phyloP scores from a whole-genome alignment of 345 rosid genomes.

The Anastatica hierochuntica region DNA sequence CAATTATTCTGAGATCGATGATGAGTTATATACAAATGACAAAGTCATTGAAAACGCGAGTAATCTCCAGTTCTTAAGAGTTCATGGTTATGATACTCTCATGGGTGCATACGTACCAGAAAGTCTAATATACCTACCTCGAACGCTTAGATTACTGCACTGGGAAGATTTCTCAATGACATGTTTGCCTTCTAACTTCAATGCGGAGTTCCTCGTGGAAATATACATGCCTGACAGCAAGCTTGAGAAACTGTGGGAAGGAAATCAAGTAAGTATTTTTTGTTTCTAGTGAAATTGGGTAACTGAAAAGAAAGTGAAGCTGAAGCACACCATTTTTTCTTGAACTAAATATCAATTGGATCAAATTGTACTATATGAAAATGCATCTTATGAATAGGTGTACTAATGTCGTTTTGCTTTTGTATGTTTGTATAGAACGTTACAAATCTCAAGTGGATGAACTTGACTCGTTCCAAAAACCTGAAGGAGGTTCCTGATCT shows the following conservation, averaged over 20 bases:
- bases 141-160: not conserved
- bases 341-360: no score
- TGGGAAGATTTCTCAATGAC: not conserved
- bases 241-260: not conserved
- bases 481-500: constrained; percentile 9
- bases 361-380: no score
- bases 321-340: no score
- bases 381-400: no score
- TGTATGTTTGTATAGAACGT: not conserved
- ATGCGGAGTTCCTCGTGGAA: not conserved
- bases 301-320: no score
- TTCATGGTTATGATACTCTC: no score
- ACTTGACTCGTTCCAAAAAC: not conserved
- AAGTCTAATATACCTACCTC: not conserved
- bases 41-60: not conserved
- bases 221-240: not conserved
- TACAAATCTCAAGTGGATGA: not conserved
- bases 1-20: not conserved
- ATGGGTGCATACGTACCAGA: no score
- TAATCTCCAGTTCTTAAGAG: not conserved
- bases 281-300: no score
- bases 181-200: not conserved
- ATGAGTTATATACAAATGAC: not conserved
- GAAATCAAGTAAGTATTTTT: not conserved
- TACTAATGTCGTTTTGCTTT: no score